Base-by-base conservation (phyloP, 169 alveolate species). In the Plasmodium inui region DNA sequence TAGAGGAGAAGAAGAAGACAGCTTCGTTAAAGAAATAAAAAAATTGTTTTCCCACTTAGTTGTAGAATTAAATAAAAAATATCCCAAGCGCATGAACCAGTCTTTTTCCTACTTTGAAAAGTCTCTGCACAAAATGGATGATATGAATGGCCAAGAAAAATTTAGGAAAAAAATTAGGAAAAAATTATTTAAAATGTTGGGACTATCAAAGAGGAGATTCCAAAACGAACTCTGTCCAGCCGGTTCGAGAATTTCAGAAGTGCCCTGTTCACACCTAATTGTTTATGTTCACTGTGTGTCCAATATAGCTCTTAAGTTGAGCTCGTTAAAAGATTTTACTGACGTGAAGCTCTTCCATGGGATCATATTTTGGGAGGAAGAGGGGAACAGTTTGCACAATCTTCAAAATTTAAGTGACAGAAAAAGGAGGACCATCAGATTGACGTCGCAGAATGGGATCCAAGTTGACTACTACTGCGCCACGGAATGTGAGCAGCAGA, bases 331-430 rank as follows among this genome's bases (percentile, higher is more conserved):
- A 14, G 8, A 67, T 67, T 78, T 89, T 70, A 32, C 61, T 14
- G 19, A 61, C 50, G 55, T 12, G 4, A 67, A 80, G 9, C 10
- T 14, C 32, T 89, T 78, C 67, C 82, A 41, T 39, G 8, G 81
- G 22, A 5, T 80, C 44, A 70, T 80, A 41, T 80, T 39, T 30
- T 89, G 94, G 94, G 37, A 57, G 30, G 94, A 89, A 50, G 94
- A 89, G 73, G 90, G 50, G 17, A 14, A 28, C 19, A 19, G 22
- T 55, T 3, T 39, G 50, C 44, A 50, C 7, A 89, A 89, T 28
- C 32, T 89, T 41, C 44, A 37, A 26, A 89, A 89, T 17, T 22
- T 89, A 50, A 89, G 61, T 50, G n/a, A 26, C n/a, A 71, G 94
- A 80, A 79, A 80, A 28, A 79, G 80, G 32, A 89, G 94, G 82